Percentiles rank a stretch among this genome's conserved stretches.
phyloP scores from a whole-genome alignment of 768 basidiomycete genomes.

The Termitomyces sp. region DNA sequence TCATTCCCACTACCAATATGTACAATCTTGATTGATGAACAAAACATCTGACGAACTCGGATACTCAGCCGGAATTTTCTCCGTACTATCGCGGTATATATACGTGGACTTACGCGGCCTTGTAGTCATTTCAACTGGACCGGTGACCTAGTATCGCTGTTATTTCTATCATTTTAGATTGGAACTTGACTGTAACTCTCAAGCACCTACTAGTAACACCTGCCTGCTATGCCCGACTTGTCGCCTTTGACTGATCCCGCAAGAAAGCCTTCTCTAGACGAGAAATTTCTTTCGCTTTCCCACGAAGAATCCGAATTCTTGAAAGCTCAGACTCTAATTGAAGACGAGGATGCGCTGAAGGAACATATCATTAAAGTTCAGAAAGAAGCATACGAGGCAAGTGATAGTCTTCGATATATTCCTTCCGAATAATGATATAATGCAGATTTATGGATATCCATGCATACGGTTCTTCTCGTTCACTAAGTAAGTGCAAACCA shows the following conservation, averaged over 20 bases:
- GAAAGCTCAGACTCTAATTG: constrained; percentile 25
- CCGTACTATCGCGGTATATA: not conserved
- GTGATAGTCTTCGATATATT: not conserved
- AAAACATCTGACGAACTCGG: too few relatives aligned
- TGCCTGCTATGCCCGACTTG: not conserved
- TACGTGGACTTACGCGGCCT: not conserved
- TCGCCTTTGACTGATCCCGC: constrained; percentile 9
- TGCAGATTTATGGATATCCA: constrained; percentile 26
- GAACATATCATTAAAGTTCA: constrained; percentile 29
- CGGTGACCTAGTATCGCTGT: not conserved
- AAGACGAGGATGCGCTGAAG: constrained; percentile 25
- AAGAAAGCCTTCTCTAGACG: constrained; percentile 17
- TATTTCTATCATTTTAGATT: not conserved
- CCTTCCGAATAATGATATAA: not conserved
- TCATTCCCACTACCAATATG: too few relatives aligned
- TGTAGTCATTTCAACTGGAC: not conserved
- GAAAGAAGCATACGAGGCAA: constrained; percentile 26
- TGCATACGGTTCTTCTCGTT: constrained; percentile 29
- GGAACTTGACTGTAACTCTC: not conserved
- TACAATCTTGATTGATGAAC: not conserved
- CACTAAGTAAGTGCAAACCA: constrained; percentile 15
- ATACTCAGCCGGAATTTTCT: not conserved
- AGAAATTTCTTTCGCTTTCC: constrained; percentile 18
- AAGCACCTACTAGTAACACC: not conserved
- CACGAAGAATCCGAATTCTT: constrained; percentile 24